Base-by-base conservation (phyloP, 352 stramenopile genomes). In the Phytophthora pisi region DNA sequence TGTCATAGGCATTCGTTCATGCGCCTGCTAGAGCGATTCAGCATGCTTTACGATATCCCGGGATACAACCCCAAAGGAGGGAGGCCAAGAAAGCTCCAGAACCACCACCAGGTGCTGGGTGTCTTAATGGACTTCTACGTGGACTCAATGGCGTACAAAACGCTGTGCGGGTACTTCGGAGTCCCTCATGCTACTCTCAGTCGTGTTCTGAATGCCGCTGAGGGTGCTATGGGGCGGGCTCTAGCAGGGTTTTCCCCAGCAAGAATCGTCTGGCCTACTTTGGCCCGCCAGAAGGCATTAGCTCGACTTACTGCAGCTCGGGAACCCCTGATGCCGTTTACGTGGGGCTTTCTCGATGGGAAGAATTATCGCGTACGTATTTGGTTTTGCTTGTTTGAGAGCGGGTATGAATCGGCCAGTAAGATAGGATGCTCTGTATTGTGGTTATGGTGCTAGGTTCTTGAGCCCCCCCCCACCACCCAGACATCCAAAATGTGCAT, bases 81-180 rank as follows among this genome's bases (percentile, higher is more conserved):
- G 2, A 20, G 61, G 6, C 67, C 67, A 3, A 31, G 20, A 1
- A 70, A 67, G 9, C 28, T 70, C 2, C 36, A 60, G 8, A 36
- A 64, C 7, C 47, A 68, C 7, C 68, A 71, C 43, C 30, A 70
- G 18, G 57, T 67, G n/a, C 30, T 71, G 0, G 61, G 61, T 0
- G 18, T 71, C 4, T 8, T 67, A 13, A 38, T 75, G 2, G 51
- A 58, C 4, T 75, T 65, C 40, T 75, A 71, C 52, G 59, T 66
- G 20, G 43, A 49, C 26, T 30, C 42, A 0, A 63, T 75, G 51
- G 50, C 47, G 13, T 5, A 43, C 5, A 50, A 64, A 3, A 10
- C 9, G 2, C n/a, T 62, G 15, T 62, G 43, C 11, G 31, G 16
- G 16, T 30, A 36, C 10, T 70, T 70, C 31, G 57, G 57, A 3